Base-by-base conservation (phyloP, 2,329 filamentous ascomycete genomes). In the Pestalotiopsis sp. region DNA sequence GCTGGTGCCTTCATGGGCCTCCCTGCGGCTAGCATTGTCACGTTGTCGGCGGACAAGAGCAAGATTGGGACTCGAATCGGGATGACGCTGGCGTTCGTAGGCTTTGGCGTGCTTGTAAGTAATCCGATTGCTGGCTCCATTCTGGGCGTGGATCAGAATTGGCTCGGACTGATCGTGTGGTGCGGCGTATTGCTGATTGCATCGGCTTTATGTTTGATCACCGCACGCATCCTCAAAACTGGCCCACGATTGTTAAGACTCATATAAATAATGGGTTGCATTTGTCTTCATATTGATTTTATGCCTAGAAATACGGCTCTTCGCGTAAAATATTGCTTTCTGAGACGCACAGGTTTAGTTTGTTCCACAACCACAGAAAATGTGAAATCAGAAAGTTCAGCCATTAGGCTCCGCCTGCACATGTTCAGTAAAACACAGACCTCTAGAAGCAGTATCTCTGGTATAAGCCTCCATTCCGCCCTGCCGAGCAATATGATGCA, bases 101-200 rank as follows among this genome's bases (percentile, higher is more conserved):
- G 80, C 81, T 74, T 89, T 78, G 20, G 88, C 80, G 69, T 89
- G 80, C 73, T 90, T 80, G 71, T 88, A 1, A 80, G 81, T 0
- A 90, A 70, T 76, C 83, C 71, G 78, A 86, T 75, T 81, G 85
- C 77, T 82, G 80, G 89, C 78, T 89, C 74, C 66, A 85, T 80
- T 75, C 76, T 82, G 68, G 76, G 75, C 1, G 69, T 1, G 3
- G 59, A 39, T 41, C 23, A 59, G 2, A 62, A 62, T 14, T 62
- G 59, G 59, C 2, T 9, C 17, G 31, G 25, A 4, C 2, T 62
- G 59, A 36, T 38, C 20, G 36, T 62, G 14, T 62, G 59, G 59
- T 62, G 27, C 11, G 59, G 59, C 25, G n/a, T 4, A 11, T 20
- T 62, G 31, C 59, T 62, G 4, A n/a, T 36, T 13, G 57, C 57